Evolutionary conservation across 495 filamentous ascomycete species (phyloP).

Genomic region (Xylaria curta): DNA sequence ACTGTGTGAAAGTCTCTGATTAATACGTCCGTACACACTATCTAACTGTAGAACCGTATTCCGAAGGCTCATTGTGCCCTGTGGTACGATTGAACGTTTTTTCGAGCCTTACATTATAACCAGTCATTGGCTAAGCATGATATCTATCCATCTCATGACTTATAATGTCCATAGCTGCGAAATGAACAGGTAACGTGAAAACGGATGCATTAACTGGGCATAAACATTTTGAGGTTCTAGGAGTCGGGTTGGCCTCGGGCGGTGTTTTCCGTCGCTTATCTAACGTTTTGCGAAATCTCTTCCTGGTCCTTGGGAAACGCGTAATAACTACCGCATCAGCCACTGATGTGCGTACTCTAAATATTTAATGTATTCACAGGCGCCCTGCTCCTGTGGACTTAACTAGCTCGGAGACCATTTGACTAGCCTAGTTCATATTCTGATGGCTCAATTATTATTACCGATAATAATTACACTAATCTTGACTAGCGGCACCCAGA

Average conservation of each 20-base stretch:
- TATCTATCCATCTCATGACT: not conserved
- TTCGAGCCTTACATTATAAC: not conserved
- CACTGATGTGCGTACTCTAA: not conserved
- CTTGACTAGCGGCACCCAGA: not conserved
- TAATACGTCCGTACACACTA: too few species aligned
- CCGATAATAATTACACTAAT: not conserved
- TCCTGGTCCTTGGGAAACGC: not conserved
- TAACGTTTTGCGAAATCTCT: not conserved
- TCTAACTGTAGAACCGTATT: too few species aligned
- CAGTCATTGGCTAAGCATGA: not conserved
- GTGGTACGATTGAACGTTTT: not conserved
- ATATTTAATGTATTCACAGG: not conserved
- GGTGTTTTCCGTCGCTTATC: not conserved
- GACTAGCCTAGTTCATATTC: not conserved
- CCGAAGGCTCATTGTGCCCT: too few species aligned
- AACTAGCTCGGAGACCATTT: not conserved
- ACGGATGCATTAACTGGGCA: not conserved
- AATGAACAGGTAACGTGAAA: not conserved
- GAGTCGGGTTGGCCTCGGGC: not conserved
- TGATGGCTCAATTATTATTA: not conserved
- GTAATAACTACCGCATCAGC: not conserved
- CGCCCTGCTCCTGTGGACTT: not conserved
- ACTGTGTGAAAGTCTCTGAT: too few species aligned
- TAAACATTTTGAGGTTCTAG: not conserved
- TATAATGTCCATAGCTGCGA: not conserved